Percentiles rank a stretch among this genome's conserved stretches.
These are phyloP conservation scores for Silene vulgaris DNA, from an alignment of 179 eudicot genomes.

Conservation along the genomic window DNA sequence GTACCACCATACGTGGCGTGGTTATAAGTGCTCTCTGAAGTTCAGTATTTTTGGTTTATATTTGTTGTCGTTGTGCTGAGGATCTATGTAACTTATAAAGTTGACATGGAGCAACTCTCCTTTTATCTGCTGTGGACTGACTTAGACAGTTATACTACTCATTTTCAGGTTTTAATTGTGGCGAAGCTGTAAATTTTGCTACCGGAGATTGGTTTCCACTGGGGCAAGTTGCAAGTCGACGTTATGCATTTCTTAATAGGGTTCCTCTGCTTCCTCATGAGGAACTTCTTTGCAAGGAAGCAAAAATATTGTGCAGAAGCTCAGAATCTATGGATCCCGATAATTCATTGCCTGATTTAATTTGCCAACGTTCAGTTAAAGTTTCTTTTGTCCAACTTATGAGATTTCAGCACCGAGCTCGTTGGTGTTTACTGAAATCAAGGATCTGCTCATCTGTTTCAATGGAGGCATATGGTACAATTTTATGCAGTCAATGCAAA, in stretches of 20 bases:
- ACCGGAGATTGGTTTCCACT: slow-evolving; percentile 87
- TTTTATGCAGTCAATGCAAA: slow-evolving; percentile 89
- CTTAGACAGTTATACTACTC: background rate
- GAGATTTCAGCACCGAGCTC: slow-evolving; percentile 83
- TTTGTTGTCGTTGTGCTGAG: background rate
- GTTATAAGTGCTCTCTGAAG: background rate
- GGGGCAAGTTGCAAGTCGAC: slow-evolving; percentile 81
- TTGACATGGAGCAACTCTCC: background rate
- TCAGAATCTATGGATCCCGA: slow-evolving; percentile 35
- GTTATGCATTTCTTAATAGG: slow-evolving; percentile 87
- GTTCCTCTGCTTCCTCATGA: slow-evolving; percentile 88
- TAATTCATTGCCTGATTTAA: slow-evolving; percentile 33
- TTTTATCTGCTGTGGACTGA: background rate
- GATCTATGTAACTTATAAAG: no score
- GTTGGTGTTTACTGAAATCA: slow-evolving; percentile 64
- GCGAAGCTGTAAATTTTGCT: slow-evolving; percentile 98
- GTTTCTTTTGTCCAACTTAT: slow-evolving; percentile 69
- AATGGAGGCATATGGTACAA: slow-evolving; percentile 56
- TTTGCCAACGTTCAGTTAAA: slow-evolving; percentile 52
- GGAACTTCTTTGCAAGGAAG: slow-evolving; percentile 97
- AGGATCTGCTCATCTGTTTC: slow-evolving; percentile 42
- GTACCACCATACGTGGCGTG: no score
- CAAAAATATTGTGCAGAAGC: slow-evolving; percentile 51
- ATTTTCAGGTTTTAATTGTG: slow-evolving; percentile 84
- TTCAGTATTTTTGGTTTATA: background rate